These are phyloP conservation scores for Leccinum colubrinum DNA, from an alignment of 1,284 basidiomycete genomes.

Conservation along the genomic window DNA sequence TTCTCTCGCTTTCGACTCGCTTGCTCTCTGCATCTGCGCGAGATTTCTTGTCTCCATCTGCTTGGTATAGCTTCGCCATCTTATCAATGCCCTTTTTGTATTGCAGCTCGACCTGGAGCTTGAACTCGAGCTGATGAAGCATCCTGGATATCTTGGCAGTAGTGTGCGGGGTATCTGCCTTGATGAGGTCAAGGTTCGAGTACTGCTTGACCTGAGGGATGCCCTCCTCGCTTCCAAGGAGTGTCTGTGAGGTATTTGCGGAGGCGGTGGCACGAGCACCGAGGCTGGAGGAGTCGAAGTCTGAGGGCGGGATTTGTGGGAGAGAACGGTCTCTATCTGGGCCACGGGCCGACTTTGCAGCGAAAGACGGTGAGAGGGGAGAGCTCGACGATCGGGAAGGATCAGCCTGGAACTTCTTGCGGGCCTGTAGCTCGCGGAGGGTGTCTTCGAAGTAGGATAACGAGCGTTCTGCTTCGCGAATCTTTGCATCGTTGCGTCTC, in stretches of 20 bases:
- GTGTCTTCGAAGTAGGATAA: slow-evolving; percentile 88
- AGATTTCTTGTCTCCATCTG: slow-evolving; percentile 94
- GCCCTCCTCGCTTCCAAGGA: slow-evolving; percentile 39
- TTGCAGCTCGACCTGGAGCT: slow-evolving; percentile 97
- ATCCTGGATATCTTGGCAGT: slow-evolving; percentile 96
- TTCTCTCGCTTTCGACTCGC: slow-evolving; percentile 92
- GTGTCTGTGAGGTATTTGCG: slow-evolving; percentile 28
- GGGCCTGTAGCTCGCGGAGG: slow-evolving; percentile 78
- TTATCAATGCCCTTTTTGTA: slow-evolving; percentile 99
- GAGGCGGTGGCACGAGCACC: slow-evolving; percentile 35
- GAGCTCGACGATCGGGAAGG: slow-evolving; percentile 47
- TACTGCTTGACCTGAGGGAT: slow-evolving; percentile 58
- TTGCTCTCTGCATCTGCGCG: slow-evolving; percentile 92
- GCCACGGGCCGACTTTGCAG: slow-evolving; percentile 22
- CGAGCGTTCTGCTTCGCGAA: slow-evolving; percentile 84
- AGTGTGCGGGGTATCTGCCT: slow-evolving; percentile 96
- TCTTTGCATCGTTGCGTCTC: slow-evolving; percentile 79
- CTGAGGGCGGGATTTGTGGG: slow-evolving; percentile 49
- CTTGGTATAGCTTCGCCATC: slow-evolving; percentile 94
- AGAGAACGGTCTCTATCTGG: slow-evolving; percentile 35
- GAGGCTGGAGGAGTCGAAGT: slow-evolving; percentile 38
- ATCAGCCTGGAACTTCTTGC: slow-evolving; percentile 66
- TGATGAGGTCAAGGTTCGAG: slow-evolving; percentile 89
- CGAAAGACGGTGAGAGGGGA: slow-evolving; percentile 26
- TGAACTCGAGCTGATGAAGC: slow-evolving; percentile 99